Percentiles rank a stretch among this genome's conserved stretches.
Conservation (phyloP, 2,329 filamentous ascomycete genomes). For the Cytospora piceae region DNA sequence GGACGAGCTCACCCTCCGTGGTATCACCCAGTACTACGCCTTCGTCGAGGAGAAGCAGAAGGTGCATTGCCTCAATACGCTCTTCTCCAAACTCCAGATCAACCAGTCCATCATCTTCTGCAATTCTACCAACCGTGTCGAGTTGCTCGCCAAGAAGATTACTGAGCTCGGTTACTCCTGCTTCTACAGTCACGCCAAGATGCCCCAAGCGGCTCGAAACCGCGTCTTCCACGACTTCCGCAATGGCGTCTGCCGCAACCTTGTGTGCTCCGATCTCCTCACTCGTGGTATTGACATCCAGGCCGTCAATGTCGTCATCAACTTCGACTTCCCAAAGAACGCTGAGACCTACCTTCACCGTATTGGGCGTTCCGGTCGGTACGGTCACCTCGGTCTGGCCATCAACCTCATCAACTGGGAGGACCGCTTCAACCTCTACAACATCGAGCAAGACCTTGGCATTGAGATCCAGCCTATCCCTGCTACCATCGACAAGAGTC, state of each 20-base stretch:
- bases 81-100: constrained; percentile 98
- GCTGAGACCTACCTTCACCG: constrained; percentile 98
- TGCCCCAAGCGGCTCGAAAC: constrained; percentile 96
- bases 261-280: constrained; percentile 95
- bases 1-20: constrained; percentile 96
- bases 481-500: constrained; percentile 89
- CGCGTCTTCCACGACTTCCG: constrained; percentile 99
- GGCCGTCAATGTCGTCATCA: constrained; percentile 99
- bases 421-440: constrained; percentile 97
- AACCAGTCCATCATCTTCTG: constrained; percentile 99
- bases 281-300: constrained; percentile 99
- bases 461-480: constrained; percentile 99
- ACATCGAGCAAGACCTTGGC: constrained; percentile 95
- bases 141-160: constrained; percentile 97
- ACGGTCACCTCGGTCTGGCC: constrained; percentile 93
- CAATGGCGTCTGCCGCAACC: constrained; percentile 95
- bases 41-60: constrained; percentile 99
- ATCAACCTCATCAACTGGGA: constrained; percentile 99
- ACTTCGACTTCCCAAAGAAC: constrained; percentile 99
- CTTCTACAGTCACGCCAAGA: constrained; percentile 98
- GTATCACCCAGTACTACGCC: constrained; percentile 98
- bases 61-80: constrained; percentile 96
- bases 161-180: constrained; percentile 98
- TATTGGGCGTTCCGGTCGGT: constrained; percentile 95
- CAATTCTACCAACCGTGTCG: constrained; percentile 98